A percentile compares a stretch with the other conserved stretches of the same genome.
Evolutionary conservation across 495 filamentous ascomycete genomes (phyloP).

Genomic region (Lentithecium fluviatile): DNA sequence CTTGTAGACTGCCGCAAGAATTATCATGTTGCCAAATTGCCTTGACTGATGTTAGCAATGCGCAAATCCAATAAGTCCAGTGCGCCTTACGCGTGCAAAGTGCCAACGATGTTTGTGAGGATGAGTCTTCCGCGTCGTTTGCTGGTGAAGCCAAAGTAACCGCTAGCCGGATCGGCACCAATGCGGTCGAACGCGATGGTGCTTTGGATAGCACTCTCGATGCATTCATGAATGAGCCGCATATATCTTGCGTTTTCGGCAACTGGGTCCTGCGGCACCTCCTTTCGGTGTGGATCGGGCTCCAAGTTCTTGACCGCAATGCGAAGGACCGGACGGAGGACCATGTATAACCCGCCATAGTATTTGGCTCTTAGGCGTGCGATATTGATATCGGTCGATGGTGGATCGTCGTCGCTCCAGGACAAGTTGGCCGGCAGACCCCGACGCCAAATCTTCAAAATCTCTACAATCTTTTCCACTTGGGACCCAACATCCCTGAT

Average conservation of each 20-base stretch:
- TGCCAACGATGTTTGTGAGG: conserved; percentile 93
- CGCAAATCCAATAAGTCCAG: not conserved
- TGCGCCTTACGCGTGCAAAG: conserved; percentile 86
- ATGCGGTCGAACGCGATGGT: conserved; percentile 81
- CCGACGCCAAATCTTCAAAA: conserved; percentile 43
- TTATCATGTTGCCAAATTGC: conserved; percentile 95
- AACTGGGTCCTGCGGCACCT: too few species aligned
- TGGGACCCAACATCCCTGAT: conserved; percentile 14
- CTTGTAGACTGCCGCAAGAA: conserved; percentile 74
- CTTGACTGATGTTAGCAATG: conserved; percentile 47
- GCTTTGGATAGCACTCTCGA: conserved; percentile 76
- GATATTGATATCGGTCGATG: conserved; percentile 71
- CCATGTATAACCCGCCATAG: conserved; percentile 87
- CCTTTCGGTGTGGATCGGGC: too few species aligned
- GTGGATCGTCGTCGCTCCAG: conserved; percentile 69
- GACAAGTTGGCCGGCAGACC: conserved; percentile 49
- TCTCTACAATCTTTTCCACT: conserved; percentile 12
- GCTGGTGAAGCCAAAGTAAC: conserved; percentile 6
- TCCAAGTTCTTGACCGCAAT: conserved; percentile 55
- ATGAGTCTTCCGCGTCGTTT: conserved; percentile 60
- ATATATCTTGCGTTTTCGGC: conserved; percentile 10
- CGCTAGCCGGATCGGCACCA: conserved; percentile 39
- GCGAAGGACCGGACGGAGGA: conserved; percentile 77
- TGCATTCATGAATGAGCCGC: conserved; percentile 45
- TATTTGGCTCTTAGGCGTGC: conserved; percentile 91